Base-by-base conservation (phyloP, 805 yeast species). In the Ogataea degrootiae region DNA sequence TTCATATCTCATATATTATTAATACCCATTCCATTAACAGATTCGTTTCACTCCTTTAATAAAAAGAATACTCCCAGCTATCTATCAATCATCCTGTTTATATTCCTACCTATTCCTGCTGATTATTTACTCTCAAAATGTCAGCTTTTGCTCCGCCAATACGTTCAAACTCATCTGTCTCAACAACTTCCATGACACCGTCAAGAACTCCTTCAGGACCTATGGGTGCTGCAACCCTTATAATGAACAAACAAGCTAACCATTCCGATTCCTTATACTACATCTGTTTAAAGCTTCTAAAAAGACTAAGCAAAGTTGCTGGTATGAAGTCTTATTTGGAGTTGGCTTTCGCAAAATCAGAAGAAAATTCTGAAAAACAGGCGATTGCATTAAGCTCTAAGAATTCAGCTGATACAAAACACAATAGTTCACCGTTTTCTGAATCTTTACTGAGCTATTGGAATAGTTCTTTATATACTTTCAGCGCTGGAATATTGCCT, bases 401-500 rank as follows among this genome's bases (percentile, higher is more conserved):
- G 21, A 29, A 41, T 23, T 26, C 15, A 46, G 44, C 44, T 42
- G 31, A 26, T 26, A 26, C 31, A 26, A 26, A 26, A 11, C 31
- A 26, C 31, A 26, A 44, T 22, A 45, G 45, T 37, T 41, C 44
- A 5, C 41, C 50, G 4, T 42, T 45, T n/a, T 43, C 55, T 4
- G 57, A 56, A 17, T 50, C 58, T 14, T 31, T 53, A 16, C 34
- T 59, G 31, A 52, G 53, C 16, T 57, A 53, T 34, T 66, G 69
- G 69, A 56, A 51, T 43, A 73, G 67, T 53, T 72, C 73, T 46
- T 62, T 78, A 40, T 71, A 70, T 58, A 87, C 89, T 6, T 87
- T 80, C 66, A 80, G 85, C 42, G 86, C 85, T 50, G 95, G 95
- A 29, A 82, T 85, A 15, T 72, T 83, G 39, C 95, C 92, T 4